phyloP scores from a whole-genome alignment of 306 rosid genomes.

The Dicorynia guianensis region DNA sequence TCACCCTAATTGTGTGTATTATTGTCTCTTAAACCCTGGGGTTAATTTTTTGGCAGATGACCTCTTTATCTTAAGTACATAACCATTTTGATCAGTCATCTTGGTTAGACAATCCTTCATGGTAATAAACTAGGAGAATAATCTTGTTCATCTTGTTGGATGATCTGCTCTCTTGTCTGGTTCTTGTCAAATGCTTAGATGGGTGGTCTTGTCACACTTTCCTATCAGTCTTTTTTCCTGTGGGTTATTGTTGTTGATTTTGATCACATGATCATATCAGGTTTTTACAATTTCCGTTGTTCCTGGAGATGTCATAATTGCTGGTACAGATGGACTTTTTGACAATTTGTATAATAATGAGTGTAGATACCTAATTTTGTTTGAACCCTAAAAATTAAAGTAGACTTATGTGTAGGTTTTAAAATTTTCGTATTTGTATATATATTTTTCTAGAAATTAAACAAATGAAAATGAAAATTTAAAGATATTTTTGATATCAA shows the following conservation, averaged over 20 bases:
- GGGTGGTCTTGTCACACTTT: constrained; percentile 16
- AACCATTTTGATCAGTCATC: constrained; percentile 6
- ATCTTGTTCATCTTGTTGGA: neutral
- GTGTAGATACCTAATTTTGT: no score
- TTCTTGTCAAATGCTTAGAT: constrained; percentile 30
- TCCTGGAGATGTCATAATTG: constrained; percentile 70
- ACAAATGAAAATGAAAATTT: no score
- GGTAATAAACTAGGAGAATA: constrained; percentile 7
- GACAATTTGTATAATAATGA: constrained; percentile 78
- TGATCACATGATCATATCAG: constrained; percentile 43
- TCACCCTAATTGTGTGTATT: neutral
- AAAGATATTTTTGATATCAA: no score
- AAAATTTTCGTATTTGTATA: no score
- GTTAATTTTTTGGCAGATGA: neutral
- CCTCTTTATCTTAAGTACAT: constrained; percentile 11
- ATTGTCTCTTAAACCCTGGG: neutral
- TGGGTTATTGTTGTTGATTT: no score
- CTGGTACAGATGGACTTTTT: constrained; percentile 82
- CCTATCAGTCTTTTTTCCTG: no score
- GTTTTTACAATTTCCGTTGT: constrained; percentile 77
- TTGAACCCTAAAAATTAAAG: no score
- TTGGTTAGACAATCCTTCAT: neutral
- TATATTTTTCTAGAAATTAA: no score
- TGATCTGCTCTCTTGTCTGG: constrained; percentile 1
- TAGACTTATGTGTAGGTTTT: no score